Base-by-base conservation (phyloP, 768 basidiomycete genomes). In the Cystobasidium onofrii region DNA sequence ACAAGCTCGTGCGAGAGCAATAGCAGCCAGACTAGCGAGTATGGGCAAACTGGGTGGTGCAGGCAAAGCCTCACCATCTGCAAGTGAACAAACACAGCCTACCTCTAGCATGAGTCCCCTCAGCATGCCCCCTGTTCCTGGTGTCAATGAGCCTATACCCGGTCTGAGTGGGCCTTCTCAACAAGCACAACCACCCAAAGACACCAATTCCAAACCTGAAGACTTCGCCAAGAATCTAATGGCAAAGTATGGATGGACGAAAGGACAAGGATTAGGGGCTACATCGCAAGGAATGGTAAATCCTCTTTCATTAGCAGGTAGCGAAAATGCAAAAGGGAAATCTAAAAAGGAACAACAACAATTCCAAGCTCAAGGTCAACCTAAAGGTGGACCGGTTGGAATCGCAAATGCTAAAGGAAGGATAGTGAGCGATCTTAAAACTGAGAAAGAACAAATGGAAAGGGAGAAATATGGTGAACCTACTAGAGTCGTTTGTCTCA, bases 181-280 rank as follows among this genome's bases (percentile, higher is more conserved):
- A 67, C 23, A 57, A 12, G 10, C 74, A 6, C n/a, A 60, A n/a
- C 17, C 65, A n/a, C 57, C 74, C 13, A 69, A 61, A 27, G 73
- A 74, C 12, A 63, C n/a, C n/a, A n/a, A 41, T 18, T 25, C 39
- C 10, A 75, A 71, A 34, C 75, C 75, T 9, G 41, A 76, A 75
- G 76, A 75, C 41, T 92, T 94, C 77, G 91, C 91, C 36, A 88
- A 88, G 15, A 88, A 90, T 39, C 80, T 95, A 77, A 95, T 96
- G 92, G 90, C 90, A 1, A 96, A 93, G 82, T 94, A 90, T 90
- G 94, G 94, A 0, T 92, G 96, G 80, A 90, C 90, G 80, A 91
- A 91, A 80, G 95, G 95, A 0, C 88, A 92, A 81, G 94, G 94
- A 12, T 85, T 97, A 0, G 95, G 95, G 39, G 88, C 86, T 0